These are phyloP conservation scores for Coniochaeta prunicola DNA, from an alignment of 2,329 filamentous ascomycete species.

Conservation along the genomic window DNA sequence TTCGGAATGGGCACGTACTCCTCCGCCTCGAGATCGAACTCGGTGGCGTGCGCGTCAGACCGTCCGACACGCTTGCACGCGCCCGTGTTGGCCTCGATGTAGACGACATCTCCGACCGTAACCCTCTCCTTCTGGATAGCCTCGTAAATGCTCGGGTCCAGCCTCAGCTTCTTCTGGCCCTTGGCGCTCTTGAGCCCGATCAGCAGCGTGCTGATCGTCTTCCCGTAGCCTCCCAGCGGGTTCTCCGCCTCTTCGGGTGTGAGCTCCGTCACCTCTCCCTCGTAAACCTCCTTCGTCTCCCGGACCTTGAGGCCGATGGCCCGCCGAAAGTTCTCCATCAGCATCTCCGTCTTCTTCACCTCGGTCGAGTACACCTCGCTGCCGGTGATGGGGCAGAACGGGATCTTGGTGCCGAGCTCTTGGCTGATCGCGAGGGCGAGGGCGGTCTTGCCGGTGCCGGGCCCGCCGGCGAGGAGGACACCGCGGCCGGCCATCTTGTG, in stretches of 20 bases:
- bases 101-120: constrained; percentile 92
- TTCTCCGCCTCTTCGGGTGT: constrained; percentile 98
- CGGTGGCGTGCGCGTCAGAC: constrained; percentile 94
- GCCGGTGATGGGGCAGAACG: constrained; percentile 95
- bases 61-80: constrained; percentile 95
- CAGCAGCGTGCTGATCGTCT: constrained; percentile 92
- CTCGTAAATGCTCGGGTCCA: constrained; percentile 98
- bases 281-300: constrained; percentile 98
- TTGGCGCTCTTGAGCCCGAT: constrained; percentile 93
- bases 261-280: constrained; percentile 95
- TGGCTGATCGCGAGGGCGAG: constrained; percentile 93
- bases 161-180: constrained; percentile 93
- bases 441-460: constrained; percentile 94
- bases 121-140: constrained; percentile 98
- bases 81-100: constrained; percentile 98
- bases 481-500: constrained; percentile 98
- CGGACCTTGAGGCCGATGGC: constrained; percentile 95
- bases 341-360: constrained; percentile 97
- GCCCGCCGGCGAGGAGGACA: constrained; percentile 86
- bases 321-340: constrained; percentile 98
- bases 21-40: constrained; percentile 97
- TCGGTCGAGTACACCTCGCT: constrained; percentile 97
- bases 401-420: constrained; percentile 95
- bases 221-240: constrained; percentile 90
- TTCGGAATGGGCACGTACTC: constrained; percentile 99